Percentiles rank a stretch among this genome's conserved stretches.
phyloP scores from a whole-genome alignment of 768 basidiomycete genomes.

The Phylloporus sp. region DNA sequence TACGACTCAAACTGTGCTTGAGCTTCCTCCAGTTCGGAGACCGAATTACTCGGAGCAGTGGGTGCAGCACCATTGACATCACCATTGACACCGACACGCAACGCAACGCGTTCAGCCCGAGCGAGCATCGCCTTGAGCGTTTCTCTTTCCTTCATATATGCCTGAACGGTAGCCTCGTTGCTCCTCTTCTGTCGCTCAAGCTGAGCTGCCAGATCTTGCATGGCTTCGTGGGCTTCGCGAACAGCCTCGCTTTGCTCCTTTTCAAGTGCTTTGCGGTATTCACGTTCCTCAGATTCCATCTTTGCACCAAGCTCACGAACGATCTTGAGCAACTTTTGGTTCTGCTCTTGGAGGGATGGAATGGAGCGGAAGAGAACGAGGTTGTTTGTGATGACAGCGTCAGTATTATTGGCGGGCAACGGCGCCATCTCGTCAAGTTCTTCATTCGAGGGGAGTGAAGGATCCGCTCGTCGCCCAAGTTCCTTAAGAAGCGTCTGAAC shows the following conservation, averaged over 20 bases:
- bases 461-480: conserved; percentile 76
- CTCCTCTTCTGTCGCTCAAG: conserved; percentile 73
- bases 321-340: conserved; percentile 81
- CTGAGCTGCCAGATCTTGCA: conserved; percentile 71
- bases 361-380: conserved; percentile 84
- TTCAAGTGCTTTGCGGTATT: conserved; percentile 65
- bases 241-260: conserved; percentile 76
- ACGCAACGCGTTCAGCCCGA: conserved; percentile 38
- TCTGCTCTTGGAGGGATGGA: conserved; percentile 80
- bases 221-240: conserved; percentile 82
- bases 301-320: conserved; percentile 76
- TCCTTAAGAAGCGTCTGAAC: conserved; percentile 75
- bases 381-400: conserved; percentile 81
- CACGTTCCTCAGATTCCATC: conserved; percentile 81
- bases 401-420: conserved; percentile 51
- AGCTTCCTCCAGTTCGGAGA: conserved; percentile 62
- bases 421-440: conserved; percentile 46
- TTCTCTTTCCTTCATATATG: conserved; percentile 85
- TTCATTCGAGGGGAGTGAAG: conserved; percentile 70
- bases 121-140: conserved; percentile 71
- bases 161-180: conserved; percentile 66
- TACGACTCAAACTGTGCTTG: conserved; percentile 80
- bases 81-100: conserved; percentile 27
- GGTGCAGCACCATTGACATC: conserved; percentile 26
- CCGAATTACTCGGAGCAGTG: conserved; percentile 36